phyloP scores from a whole-genome alignment of 805 yeast species.

The Yarrowia sp. region DNA sequence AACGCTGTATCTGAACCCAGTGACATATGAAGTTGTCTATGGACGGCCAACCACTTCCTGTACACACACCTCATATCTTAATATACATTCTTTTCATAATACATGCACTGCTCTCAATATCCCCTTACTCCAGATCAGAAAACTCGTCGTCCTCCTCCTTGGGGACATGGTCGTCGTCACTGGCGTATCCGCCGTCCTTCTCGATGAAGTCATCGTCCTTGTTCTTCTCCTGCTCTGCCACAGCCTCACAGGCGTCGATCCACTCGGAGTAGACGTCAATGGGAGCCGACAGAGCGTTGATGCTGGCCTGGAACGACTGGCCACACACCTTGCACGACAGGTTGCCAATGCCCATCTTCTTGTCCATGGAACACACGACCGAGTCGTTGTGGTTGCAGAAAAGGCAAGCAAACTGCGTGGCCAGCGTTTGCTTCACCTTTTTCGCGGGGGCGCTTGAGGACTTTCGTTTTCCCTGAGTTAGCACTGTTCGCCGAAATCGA shows the following conservation, averaged over 20 bases:
- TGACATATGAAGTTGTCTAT: too few relatives aligned
- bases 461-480: conserved; percentile 74
- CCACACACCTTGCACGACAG: conserved; percentile 93
- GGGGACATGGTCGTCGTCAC: conserved; percentile 20
- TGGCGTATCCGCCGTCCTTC: conserved; percentile 35
- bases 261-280: conserved; percentile 96
- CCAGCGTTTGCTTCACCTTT: conserved; percentile 77
- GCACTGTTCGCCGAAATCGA: not conserved
- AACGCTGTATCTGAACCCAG: too few relatives aligned
- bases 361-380: conserved; percentile 86
- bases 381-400: conserved; percentile 96
- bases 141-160: conserved; percentile 38
- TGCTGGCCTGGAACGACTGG: conserved; percentile 86
- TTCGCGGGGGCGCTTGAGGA: conserved; percentile 82
- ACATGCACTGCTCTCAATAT: conserved; percentile 47
- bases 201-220: conserved; percentile 37
- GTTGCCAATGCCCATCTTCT: conserved; percentile 82
- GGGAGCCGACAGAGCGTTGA: conserved; percentile 80
- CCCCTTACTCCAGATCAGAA: conserved; percentile 46
- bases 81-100: conserved; percentile 43
- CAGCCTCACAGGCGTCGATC: conserved; percentile 95
- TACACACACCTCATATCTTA: not conserved
- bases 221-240: conserved; percentile 65
- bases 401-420: conserved; percentile 84
- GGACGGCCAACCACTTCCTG: too few relatives aligned